phyloP scores from a whole-genome alignment of 257 asterid species.

The Solanum chilense region DNA sequence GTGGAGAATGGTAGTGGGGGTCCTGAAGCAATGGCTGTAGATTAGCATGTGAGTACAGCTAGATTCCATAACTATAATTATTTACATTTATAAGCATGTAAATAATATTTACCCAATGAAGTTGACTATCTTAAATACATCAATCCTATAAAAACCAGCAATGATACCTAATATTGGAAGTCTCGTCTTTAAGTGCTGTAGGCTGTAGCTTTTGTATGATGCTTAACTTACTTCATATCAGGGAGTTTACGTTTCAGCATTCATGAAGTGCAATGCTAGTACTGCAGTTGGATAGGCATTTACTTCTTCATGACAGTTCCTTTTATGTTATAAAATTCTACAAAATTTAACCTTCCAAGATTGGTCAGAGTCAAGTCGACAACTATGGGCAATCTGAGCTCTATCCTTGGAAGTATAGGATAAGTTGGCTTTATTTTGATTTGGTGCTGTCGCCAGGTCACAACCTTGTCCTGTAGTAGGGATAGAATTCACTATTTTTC shows the following conservation, averaged over 20 bases:
- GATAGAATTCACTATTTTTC: neutral
- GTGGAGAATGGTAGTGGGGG: conserved; percentile 47
- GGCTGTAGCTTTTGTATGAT: neutral
- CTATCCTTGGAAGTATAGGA: neutral
- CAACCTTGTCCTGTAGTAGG: neutral
- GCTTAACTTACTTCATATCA: neutral
- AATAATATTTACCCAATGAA: neutral
- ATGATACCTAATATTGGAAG: neutral
- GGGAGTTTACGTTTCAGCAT: neutral
- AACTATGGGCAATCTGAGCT: neutral
- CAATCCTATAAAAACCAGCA: neutral
- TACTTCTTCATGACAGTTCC: neutral
- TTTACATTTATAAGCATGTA: neutral
- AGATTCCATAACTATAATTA: neutral
- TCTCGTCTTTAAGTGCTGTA: neutral
- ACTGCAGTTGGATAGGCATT: neutral
- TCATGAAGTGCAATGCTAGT: neutral
- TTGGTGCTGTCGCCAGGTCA: neutral
- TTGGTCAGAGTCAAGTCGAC: neutral
- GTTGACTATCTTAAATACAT: neutral
- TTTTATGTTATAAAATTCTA: neutral
- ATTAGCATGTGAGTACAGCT: conserved; percentile 20
- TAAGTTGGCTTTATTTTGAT: neutral
- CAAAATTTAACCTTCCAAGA: neutral
- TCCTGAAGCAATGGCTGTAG: conserved; percentile 74